Percentiles rank a stretch among this genome's conserved stretches.
Conservation (phyloP, 2,329 filamentous ascomycete species). For the Acrocalymma vagum region DNA sequence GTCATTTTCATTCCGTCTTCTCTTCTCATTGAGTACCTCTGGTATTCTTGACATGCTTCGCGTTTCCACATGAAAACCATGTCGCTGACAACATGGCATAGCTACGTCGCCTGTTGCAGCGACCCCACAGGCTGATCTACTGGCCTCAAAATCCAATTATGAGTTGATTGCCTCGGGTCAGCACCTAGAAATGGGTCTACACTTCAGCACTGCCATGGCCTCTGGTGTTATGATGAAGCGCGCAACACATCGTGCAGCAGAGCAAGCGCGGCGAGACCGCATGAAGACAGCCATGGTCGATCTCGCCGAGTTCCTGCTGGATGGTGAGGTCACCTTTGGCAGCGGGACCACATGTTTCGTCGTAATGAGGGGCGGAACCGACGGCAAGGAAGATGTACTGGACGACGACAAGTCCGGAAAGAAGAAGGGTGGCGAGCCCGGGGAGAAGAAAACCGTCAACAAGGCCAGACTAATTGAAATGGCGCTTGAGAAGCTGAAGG, state of each 20-base stretch:
- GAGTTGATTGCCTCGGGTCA: slow-evolving; percentile 38
- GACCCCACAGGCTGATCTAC: slow-evolving; percentile 35
- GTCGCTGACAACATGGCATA: background rate
- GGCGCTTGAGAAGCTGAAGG: slow-evolving; percentile 40
- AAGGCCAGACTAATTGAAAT: slow-evolving; percentile 40
- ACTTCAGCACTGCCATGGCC: slow-evolving; percentile 42
- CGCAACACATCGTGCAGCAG: slow-evolving; percentile 38
- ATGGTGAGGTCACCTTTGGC: slow-evolving; percentile 41
- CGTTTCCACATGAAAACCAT: no score
- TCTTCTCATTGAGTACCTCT: no score
- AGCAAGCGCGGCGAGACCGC: slow-evolving; percentile 40
- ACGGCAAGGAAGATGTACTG: slow-evolving; percentile 10
- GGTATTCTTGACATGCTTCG: no score
- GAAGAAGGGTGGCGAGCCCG: slow-evolving; percentile 15
- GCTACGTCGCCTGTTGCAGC: slow-evolving; percentile 1
- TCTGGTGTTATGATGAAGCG: slow-evolving; percentile 44
- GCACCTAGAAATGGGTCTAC: slow-evolving; percentile 40
- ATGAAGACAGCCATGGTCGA: slow-evolving; percentile 44
- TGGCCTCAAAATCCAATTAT: slow-evolving; percentile 40
- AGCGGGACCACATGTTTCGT: slow-evolving; percentile 41
- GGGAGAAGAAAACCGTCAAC: slow-evolving; percentile 39
- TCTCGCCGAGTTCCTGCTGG: slow-evolving; percentile 35
- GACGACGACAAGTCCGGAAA: slow-evolving; percentile 9
- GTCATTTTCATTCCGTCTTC: no score
- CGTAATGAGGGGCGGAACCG: slow-evolving; percentile 25